Conservation (phyloP, 2,329 filamentous ascomycete genomes). For the Aspergillus japonicus region DNA sequence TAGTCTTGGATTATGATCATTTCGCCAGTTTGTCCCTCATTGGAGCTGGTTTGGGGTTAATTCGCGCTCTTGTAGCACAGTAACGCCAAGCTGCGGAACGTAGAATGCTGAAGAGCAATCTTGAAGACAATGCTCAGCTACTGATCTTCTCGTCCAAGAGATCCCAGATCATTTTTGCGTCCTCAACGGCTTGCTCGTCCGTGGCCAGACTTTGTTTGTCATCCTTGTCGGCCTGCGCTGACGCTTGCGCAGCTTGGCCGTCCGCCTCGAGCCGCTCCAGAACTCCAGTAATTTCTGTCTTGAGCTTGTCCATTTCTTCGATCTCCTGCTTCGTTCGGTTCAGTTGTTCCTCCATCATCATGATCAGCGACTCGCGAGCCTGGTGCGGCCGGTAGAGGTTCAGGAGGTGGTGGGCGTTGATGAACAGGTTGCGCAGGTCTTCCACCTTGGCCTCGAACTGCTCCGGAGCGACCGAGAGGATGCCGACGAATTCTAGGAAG, state of each 20-base stretch:
- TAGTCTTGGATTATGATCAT: not conserved
- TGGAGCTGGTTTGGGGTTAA: too few species aligned
- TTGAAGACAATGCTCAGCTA: not conserved
- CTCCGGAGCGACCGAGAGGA: conserved; percentile 65
- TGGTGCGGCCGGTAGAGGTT: conserved; percentile 95
- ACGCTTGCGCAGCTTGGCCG: conserved; percentile 24
- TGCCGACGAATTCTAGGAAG: conserved; percentile 79
- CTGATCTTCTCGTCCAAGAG: conserved; percentile 35
- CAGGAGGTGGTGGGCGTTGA: conserved; percentile 89
- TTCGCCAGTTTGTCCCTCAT: not conserved
- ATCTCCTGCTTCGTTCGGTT: conserved; percentile 72
- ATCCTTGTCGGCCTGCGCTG: conserved; percentile 6
- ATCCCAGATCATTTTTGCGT: conserved; percentile 40
- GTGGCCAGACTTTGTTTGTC: conserved; percentile 6
- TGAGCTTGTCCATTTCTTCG: conserved; percentile 69
- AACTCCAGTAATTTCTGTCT: conserved; percentile 62
- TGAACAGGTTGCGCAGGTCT: conserved; percentile 76
- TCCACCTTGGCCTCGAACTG: conserved; percentile 69
- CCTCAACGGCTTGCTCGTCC: conserved; percentile 24
- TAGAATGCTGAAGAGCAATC: not conserved
- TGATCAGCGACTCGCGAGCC: conserved; percentile 80
- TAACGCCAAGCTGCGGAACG: not conserved
- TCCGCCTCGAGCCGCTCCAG: conserved; percentile 37
- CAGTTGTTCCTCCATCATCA: conserved; percentile 83
- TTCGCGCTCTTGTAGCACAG: not conserved